These are phyloP conservation scores for Chytriomyces hyalinus DNA, from an alignment of 192 early-diverging fungal genomes.

Conservation along the genomic window DNA sequence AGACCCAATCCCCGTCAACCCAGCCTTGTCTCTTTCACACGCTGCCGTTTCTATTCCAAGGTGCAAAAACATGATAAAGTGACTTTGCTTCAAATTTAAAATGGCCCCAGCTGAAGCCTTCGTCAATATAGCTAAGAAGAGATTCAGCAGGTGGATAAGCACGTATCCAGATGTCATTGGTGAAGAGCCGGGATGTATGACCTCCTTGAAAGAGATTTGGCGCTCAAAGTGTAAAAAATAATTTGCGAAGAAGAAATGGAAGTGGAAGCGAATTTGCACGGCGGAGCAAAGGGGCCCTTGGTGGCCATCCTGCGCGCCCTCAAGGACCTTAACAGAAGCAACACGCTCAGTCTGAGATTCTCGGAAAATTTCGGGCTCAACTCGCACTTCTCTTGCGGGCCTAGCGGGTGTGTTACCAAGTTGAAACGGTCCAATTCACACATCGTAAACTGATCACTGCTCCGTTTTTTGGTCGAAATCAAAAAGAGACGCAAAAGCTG, in stretches of 20 bases:
- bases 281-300: conserved; percentile 33
- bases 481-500: conserved; percentile 21
- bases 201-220: background rate
- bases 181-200: background rate
- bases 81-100: background rate
- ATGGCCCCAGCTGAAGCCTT: background rate
- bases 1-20: background rate
- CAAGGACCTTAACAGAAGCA: conserved; percentile 42
- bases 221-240: background rate
- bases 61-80: background rate
- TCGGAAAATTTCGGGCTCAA: conserved; percentile 36
- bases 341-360: conserved; percentile 39
- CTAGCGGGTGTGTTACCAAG: conserved; percentile 10
- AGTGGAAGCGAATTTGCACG: conserved; percentile 27
- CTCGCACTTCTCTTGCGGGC: conserved; percentile 44
- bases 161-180: background rate
- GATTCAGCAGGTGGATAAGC: background rate
- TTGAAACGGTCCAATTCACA: no score
- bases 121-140: background rate
- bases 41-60: background rate
- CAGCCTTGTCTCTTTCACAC: background rate
- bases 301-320: conserved; percentile 40
- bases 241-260: conserved; percentile 18
- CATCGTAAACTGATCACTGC: no score
- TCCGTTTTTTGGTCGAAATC: background rate